Evolutionary conservation across 1,284 basidiomycete genomes (phyloP).

Genomic region (Marasmius fiardii): DNA sequence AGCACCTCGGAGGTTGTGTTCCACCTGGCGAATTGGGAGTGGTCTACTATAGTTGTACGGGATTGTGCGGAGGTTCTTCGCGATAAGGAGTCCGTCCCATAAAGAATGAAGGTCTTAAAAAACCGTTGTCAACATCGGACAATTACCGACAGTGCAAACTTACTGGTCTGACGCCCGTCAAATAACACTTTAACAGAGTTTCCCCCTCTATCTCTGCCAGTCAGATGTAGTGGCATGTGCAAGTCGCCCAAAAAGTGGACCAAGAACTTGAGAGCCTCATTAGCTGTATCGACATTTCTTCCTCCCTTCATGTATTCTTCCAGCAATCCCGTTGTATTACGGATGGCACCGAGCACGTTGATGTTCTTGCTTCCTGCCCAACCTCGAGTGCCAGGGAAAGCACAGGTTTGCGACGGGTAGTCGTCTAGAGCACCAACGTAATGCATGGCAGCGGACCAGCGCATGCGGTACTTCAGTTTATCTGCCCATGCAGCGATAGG

Average conservation of each 20-base stretch:
- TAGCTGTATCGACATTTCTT: conserved; percentile 28
- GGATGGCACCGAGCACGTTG: conserved; percentile 55
- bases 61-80: conserved; percentile 74
- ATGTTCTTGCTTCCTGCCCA: conserved; percentile 68
- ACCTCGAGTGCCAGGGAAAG: conserved; percentile 73
- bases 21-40: conserved; percentile 64
- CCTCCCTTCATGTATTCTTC: conserved; percentile 16
- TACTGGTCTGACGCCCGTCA: conserved; percentile 66
- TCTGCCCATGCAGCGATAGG: conserved; percentile 89
- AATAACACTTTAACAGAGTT: conserved; percentile 75
- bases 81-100: conserved; percentile 83
- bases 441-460: conserved; percentile 71
- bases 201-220: conserved; percentile 81
- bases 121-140: background rate
- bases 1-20: conserved; percentile 69
- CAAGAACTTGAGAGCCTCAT: conserved; percentile 83
- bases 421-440: conserved; percentile 76
- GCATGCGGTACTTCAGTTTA: conserved; percentile 55
- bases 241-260: conserved; percentile 90
- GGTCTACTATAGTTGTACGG: conserved; percentile 73
- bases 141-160: conserved; percentile 21
- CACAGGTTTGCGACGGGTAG: conserved; percentile 72
- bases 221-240: conserved; percentile 89
- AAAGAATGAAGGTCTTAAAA: conserved; percentile 74
- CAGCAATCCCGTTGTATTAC: conserved; percentile 10